Base-by-base conservation (phyloP, 192 early-diverging fungal species). In the Rhizoclosmatium globosum region DNA sequence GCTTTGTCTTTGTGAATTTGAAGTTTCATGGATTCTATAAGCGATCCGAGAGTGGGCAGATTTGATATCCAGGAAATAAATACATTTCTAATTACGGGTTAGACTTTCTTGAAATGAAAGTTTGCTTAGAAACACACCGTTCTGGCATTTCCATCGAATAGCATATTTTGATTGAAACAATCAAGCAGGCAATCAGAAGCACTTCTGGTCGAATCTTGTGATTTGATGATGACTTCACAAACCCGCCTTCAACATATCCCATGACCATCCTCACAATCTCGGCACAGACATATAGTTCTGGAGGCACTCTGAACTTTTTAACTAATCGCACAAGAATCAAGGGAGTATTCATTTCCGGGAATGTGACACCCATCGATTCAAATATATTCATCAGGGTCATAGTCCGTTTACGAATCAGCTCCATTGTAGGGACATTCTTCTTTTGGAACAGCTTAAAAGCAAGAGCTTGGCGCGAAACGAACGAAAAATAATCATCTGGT, bases 61-160 rank as follows among this genome's bases (percentile, higher is more conserved):
- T 74, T 74, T 45, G 72, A 62, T 13, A 74, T 19, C 72, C 72
- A 74, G 4, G 72, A 64, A 42, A 74, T 62, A 43, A 74, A 74
- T 60, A 74, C 59, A 1, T 17, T 7, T 64, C 72, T 74, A 42
- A 57, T 31, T 50, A n/a, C 0, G 11, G 43, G 69, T 38, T 56
- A n/a, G 15, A 9, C 38, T 17, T 7, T 19, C 9, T 15, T 68
- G 41, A 68, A 64, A 13, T 11, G 7, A 64, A 64, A 31, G 38
- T 4, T 0, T 19, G 13, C 13, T 38, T 64, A 15, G 21, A 13
- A 7, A 9, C 70, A 44, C 46, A 64, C 72, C 72, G 19, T 38
- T 74, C 43, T 4, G 7, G 15, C n/a, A 38, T 21, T 3, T 64
- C n/a, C 58, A 64, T 21, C 2, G 72, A 74, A 62, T 74, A 74